Evolutionary conservation across 2,329 filamentous ascomycete species (phyloP).

Genomic region (Trichoderma atroviride): DNA sequence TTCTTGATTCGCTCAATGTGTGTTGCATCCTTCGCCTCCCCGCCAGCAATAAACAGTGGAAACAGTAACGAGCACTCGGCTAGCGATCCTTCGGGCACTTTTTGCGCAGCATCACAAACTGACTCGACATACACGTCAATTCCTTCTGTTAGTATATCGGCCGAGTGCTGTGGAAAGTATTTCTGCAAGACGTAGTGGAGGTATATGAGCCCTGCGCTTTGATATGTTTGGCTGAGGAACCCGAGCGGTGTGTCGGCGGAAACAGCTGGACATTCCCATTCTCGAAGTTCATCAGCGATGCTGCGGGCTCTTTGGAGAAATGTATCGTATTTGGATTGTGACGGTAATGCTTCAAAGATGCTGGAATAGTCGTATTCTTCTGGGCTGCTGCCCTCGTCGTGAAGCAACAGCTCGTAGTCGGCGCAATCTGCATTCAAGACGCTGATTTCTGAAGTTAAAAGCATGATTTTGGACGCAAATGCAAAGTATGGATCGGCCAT

Average conservation of each 20-base stretch:
- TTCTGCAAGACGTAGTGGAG: neutral
- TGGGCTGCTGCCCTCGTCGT: neutral
- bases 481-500: conserved; percentile 5
- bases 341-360: neutral
- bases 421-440: conserved; percentile 12
- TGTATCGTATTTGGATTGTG: neutral
- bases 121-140: neutral
- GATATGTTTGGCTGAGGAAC: conserved; percentile 4
- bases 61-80: conserved; percentile 8
- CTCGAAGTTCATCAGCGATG: neutral
- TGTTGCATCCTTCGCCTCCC: neutral
- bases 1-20: neutral
- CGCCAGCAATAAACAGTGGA: conserved; percentile 6
- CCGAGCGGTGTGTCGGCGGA: conserved; percentile 2
- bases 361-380: neutral
- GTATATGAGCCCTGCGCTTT: conserved; percentile 14
- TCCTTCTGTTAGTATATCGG: neutral
- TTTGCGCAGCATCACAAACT: neutral
- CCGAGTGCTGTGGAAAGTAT: neutral
- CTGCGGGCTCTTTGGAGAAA: neutral
- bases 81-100: neutral
- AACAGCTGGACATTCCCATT: neutral
- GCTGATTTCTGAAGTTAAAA: conserved; percentile 9
- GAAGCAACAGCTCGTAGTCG: neutral
- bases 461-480: neutral